Base-by-base conservation (phyloP, 768 basidiomycete genomes). In the Candolleomyces aberdarensis region DNA sequence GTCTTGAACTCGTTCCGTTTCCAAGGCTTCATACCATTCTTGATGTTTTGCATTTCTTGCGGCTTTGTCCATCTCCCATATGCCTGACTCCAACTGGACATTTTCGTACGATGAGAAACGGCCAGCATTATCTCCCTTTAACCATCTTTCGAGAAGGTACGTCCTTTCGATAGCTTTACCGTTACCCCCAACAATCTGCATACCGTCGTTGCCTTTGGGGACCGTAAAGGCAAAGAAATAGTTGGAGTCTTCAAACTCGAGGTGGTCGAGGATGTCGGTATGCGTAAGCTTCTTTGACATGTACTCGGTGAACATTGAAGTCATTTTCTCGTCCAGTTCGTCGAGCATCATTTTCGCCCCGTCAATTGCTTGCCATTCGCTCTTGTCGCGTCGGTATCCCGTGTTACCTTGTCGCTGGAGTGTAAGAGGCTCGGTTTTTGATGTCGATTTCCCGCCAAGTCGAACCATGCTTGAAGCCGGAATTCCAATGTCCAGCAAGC, bases 401-500 rank as follows among this genome's bases (percentile, higher is more conserved):
- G 63, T 53, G 49, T 66, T 62, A 8, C 66, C 52, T 59, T 85
- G 83, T 0, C 76, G 77, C 8, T 71, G 72, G 3, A 89, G 67
- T 5, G 76, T 66, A 26, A 89, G 70, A 0, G 73, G 69, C 44
- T 79, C 79, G 0, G 85, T 85, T 0, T 74, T 64, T 0, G 72
- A 0, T 3, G 81, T 84, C 0, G 81, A 79, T 62, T 88, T 87
- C 10, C 87, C 80, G 6, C 82, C 82, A 0, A 90, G 72, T 0
- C 88, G 81, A 36, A 88, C 82, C 56, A 91, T 82, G 32, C 70
- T 75, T 0, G 48, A 10, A 0, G 62, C 47, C 1, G 82, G 79
- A 3, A 91, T 87, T 0, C 85, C 87, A 32, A 85, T 84, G 19
- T 78, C 76, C 2, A 89, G 67, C 2, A 91, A 78, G 57, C 85